Evolutionary conservation across 148 eudicot species (phyloP).

Genomic region (Mesembryanthemum crystallinum): DNA sequence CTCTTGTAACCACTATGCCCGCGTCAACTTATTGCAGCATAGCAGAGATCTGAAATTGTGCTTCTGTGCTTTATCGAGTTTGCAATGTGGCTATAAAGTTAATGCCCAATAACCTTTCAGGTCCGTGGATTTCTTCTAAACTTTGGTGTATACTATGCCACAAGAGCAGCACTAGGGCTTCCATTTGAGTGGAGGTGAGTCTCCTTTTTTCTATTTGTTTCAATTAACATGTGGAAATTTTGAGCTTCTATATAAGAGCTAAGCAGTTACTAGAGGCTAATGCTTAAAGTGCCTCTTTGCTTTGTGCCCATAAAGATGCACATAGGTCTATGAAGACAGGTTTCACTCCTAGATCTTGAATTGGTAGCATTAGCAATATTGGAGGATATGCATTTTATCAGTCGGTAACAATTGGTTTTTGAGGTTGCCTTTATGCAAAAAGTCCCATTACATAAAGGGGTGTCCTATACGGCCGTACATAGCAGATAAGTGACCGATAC

Average conservation of each 20-base stretch:
- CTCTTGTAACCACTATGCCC: not conserved
- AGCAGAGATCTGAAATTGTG: not conserved
- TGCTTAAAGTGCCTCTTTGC: not conserved
- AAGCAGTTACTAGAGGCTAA: not conserved
- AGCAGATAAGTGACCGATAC: no score
- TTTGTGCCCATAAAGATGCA: not conserved
- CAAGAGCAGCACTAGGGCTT: constrained; percentile 92
- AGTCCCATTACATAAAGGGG: no score
- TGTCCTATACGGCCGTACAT: no score
- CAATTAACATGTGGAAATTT: not conserved
- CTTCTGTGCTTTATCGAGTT: constrained; percentile 9
- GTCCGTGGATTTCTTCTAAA: constrained; percentile 96
- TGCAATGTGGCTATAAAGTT: constrained; percentile 4
- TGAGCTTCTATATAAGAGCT: not conserved
- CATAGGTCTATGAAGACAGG: not conserved
- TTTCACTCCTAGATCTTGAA: no score
- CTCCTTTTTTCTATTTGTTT: constrained; percentile 8
- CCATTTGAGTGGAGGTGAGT: constrained; percentile 88
- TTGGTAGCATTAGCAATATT: no score
- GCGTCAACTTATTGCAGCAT: not conserved
- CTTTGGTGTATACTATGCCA: constrained; percentile 95
- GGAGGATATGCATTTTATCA: no score
- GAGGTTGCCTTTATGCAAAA: no score
- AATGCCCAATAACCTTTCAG: constrained; percentile 42
- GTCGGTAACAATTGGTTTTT: no score